Base-by-base conservation (phyloP, 2,329 filamentous ascomycete species). In the Diaporthe longicolla region DNA sequence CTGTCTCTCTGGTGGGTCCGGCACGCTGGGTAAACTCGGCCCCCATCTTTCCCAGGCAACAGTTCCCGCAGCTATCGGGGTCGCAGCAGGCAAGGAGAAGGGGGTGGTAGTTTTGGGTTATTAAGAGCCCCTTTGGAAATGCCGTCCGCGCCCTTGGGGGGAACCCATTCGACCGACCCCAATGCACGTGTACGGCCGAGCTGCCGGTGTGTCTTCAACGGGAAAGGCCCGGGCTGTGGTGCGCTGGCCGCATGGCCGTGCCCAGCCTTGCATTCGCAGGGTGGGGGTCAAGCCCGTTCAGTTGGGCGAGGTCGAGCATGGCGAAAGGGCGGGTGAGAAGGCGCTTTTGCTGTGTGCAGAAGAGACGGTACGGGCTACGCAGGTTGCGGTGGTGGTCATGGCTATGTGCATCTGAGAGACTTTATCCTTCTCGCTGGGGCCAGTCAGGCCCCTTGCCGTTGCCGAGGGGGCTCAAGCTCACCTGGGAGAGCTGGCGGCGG, bases 251-350 rank as follows among this genome's bases (percentile, higher is more conserved):
- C 48, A 66, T 72, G 70, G 45, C 21, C 50, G 32, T 63, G 29
- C 71, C 63, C 65, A 73, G 71, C 55, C 55, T 63, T 73, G 71
- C 65, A 73, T 55, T 55, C 45, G 37, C 45, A 40, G 21, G 50
- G 48, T 72, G 70, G 57, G 59, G 70, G 50, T 61, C 43, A 54
- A 40, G 70, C 19, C 19, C 35, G 59, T 40, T 40, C n/a, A 40
- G 50, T 68, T 19, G 43, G 6, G 43, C 37, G 15, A 45, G 43
- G 43, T 45, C 48, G 58, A 45, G 50, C 10, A 40, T 40, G 19
- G 48, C 52, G 50, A 21, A 24, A 40, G 37, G 37, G 40, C 24
- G 58, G 58, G 52, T 45, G 58, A 54, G 70, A 54, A 21, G n/a
- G 58, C 45, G 15, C 48, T 15, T 48, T 19, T 40, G 37, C 37